A percentile compares a stretch with the other conserved stretches of the same genome.
phyloP scores from a whole-genome alignment of 164 flowering plant species.

The Macadamia integrifolia region DNA sequence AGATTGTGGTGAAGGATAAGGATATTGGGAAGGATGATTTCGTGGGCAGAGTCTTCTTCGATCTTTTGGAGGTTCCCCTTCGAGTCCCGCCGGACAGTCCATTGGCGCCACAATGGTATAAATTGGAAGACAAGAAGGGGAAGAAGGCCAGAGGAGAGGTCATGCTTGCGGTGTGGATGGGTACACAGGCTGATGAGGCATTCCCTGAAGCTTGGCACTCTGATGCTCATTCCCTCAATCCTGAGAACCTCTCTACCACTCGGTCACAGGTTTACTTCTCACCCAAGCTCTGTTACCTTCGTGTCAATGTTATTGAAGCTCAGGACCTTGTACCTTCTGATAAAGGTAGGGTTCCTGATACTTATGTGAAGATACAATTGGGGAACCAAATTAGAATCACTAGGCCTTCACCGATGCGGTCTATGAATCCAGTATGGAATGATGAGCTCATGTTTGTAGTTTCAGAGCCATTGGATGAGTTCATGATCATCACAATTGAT shows the following conservation, averaged over 20 bases:
- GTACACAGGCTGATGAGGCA: slow-evolving; percentile 92
- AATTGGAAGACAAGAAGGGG: slow-evolving; percentile 58
- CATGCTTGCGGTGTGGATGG: slow-evolving; percentile 91
- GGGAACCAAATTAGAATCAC: slow-evolving; percentile 48
- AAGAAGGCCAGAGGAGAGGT: slow-evolving; percentile 54
- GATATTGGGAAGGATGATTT: slow-evolving; percentile 70
- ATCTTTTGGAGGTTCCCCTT: slow-evolving; percentile 55
- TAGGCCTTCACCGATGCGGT: slow-evolving; percentile 14
- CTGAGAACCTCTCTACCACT: slow-evolving; percentile 38
- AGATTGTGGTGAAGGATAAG: slow-evolving; percentile 64
- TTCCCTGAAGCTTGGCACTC: slow-evolving; percentile 85
- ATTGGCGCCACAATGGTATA: slow-evolving; percentile 86
- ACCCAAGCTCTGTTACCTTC: slow-evolving; percentile 70
- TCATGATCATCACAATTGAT: slow-evolving; percentile 40
- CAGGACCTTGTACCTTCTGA: slow-evolving; percentile 64
- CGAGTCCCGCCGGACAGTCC: slow-evolving; percentile 94
- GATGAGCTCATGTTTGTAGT: slow-evolving; percentile 85
- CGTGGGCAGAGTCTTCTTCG: slow-evolving; percentile 55
- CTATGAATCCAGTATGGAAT: slow-evolving; percentile 51
- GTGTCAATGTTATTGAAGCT: slow-evolving; percentile 66
- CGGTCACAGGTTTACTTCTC: slow-evolving; percentile 83
- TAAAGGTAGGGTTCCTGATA: slow-evolving; percentile 30
- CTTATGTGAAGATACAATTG: slow-evolving; percentile 46
- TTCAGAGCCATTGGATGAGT: slow-evolving; percentile 71
- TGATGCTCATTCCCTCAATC: slow-evolving; percentile 54